These are phyloP conservation scores for Ganoderma meredithae DNA, from an alignment of 1,284 basidiomycete genomes.

Conservation along the genomic window DNA sequence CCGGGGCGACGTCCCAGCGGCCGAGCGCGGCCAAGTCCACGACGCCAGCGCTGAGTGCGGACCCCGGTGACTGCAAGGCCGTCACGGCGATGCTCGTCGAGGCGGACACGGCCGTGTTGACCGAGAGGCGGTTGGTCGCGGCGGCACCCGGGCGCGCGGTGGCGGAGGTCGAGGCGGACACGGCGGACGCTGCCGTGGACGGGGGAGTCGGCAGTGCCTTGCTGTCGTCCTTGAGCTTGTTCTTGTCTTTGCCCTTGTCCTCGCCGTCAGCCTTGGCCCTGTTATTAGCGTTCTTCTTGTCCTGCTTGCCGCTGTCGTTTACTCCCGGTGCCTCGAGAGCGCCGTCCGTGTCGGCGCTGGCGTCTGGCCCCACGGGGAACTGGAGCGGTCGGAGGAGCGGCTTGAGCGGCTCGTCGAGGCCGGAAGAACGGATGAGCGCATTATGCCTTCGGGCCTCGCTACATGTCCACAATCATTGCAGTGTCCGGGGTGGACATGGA, in stretches of 20 bases:
- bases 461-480: constrained; percentile 3
- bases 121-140: neutral
- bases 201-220: constrained; percentile 43
- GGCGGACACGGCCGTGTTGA: neutral
- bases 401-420: constrained; percentile 50
- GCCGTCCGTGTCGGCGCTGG: neutral
- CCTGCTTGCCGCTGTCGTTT: neutral
- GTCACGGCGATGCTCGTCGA: neutral
- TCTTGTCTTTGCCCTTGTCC: neutral
- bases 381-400: constrained; percentile 54
- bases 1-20: constrained; percentile 20
- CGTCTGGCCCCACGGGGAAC: neutral
- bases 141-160: neutral
- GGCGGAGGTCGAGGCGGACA: neutral
- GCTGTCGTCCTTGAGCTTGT: neutral
- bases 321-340: neutral
- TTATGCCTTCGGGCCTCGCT: constrained; percentile 62
- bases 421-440: constrained; percentile 47
- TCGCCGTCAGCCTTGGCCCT: neutral
- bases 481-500: neutral
- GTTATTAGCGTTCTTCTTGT: neutral
- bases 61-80: neutral
- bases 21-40: constrained; percentile 1
- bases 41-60: neutral
- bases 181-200: constrained; percentile 23